Evolutionary conservation across 805 yeast species (phyloP).

Genomic region (Monosporozyma yasuniensis): DNA sequence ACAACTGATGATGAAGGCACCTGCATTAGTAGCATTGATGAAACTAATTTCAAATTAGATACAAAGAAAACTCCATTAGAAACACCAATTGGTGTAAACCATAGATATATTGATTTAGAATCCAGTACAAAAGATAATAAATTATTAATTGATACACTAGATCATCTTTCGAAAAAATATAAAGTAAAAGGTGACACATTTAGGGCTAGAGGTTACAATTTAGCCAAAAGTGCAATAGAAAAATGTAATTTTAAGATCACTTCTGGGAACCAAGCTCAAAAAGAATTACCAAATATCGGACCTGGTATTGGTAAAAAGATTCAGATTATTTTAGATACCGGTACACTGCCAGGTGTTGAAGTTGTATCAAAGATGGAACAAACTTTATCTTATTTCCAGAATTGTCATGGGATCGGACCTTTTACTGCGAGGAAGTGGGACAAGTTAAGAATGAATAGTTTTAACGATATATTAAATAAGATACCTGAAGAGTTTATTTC

Average conservation of each 20-base stretch:
- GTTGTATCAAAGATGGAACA: conserved; percentile 10
- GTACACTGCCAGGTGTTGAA: conserved; percentile 19
- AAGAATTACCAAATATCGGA: conserved; percentile 18
- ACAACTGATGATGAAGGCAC: background rate
- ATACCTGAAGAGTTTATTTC: conserved; percentile 11
- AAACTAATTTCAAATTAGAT: background rate
- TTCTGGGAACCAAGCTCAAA: conserved; percentile 23
- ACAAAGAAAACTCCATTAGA: background rate
- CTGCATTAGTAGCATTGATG: background rate
- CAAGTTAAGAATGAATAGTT: conserved; percentile 11
- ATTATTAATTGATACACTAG: conserved; percentile 13
- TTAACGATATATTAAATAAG: conserved; percentile 14
- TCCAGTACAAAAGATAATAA: conserved; percentile 10
- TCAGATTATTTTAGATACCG: conserved; percentile 19
- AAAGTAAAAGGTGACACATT: conserved; percentile 22
- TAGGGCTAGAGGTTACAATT: conserved; percentile 22
- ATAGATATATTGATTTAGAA: background rate
- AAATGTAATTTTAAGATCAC: conserved; percentile 14
- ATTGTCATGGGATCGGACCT: conserved; percentile 26
- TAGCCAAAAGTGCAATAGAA: conserved; percentile 20
- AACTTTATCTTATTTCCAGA: conserved; percentile 18
- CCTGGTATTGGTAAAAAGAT: conserved; percentile 27
- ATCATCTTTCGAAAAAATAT: conserved; percentile 17
- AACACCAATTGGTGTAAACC: background rate
- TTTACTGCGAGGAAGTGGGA: conserved; percentile 23